phyloP scores from a whole-genome alignment of 2,329 filamentous ascomycete genomes.

The Aspergillus ustus region DNA sequence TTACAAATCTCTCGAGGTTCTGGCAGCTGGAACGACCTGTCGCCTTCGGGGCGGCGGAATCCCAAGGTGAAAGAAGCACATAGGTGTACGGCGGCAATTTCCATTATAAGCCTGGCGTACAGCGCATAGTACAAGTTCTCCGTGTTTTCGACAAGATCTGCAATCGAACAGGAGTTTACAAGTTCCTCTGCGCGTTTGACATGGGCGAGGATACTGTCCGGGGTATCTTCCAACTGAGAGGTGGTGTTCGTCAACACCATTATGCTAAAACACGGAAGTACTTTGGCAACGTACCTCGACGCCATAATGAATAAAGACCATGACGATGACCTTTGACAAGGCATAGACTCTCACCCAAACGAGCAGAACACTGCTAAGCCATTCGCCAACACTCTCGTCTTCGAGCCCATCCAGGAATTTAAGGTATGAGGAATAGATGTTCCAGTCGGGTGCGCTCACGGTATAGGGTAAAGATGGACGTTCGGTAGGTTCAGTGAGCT shows the following conservation, averaged over 20 bases:
- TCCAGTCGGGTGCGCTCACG: constrained; percentile 39
- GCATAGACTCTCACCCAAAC: constrained; percentile 42
- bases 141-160: constrained; percentile 37
- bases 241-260: background rate
- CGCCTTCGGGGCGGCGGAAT: constrained; percentile 23
- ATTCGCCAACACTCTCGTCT: constrained; percentile 27
- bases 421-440: constrained; percentile 19
- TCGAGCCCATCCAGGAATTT: constrained; percentile 24
- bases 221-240: constrained; percentile 36
- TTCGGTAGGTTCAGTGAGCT: constrained; percentile 25
- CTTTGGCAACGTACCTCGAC: constrained; percentile 34
- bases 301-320: constrained; percentile 38
- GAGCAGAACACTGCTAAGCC: constrained; percentile 33
- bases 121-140: constrained; percentile 45
- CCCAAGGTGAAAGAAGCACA: constrained; percentile 36
- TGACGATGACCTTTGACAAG: constrained; percentile 41
- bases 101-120: constrained; percentile 42
- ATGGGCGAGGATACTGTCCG: constrained; percentile 36
- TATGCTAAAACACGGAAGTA: background rate
- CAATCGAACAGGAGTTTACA: constrained; percentile 32
- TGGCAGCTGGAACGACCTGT: constrained; percentile 32
- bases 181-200: constrained; percentile 37
- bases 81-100: constrained; percentile 42
- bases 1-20: constrained; percentile 40
- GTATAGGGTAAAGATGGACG: constrained; percentile 35